Evolutionary conservation across 2,329 filamentous ascomycete species (phyloP).

Genomic region (Blastomyces gilchristii): DNA sequence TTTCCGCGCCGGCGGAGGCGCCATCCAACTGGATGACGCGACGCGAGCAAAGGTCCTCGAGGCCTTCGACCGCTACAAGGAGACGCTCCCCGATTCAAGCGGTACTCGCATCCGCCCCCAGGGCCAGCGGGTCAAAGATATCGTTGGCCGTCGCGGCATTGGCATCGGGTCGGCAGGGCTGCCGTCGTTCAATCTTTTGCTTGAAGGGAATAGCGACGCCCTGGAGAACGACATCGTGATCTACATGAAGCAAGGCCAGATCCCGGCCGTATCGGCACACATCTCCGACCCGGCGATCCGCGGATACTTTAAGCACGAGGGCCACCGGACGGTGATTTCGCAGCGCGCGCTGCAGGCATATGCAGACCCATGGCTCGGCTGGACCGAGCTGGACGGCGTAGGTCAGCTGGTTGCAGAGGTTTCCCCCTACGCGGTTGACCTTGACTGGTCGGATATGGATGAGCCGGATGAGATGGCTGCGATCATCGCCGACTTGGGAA

Average conservation of each 20-base stretch:
- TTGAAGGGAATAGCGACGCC: slow-evolving; percentile 16
- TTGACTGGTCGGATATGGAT: slow-evolving; percentile 18
- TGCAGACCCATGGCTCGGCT: slow-evolving; percentile 17
- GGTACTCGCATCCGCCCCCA: neutral
- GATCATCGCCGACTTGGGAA: slow-evolving; percentile 14
- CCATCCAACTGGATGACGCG: slow-evolving; percentile 11
- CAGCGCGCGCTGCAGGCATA: slow-evolving; percentile 17
- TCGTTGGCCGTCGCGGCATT: slow-evolving; percentile 16
- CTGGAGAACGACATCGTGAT: slow-evolving; percentile 17
- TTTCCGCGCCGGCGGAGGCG: slow-evolving; percentile 13
- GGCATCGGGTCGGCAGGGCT: slow-evolving; percentile 16
- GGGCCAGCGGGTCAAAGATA: slow-evolving; percentile 12
- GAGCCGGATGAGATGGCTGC: slow-evolving; percentile 13
- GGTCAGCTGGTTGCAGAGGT: slow-evolving; percentile 18
- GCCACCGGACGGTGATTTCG: slow-evolving; percentile 17
- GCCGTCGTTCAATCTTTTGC: slow-evolving; percentile 16
- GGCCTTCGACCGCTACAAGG: slow-evolving; percentile 12
- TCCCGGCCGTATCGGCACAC: slow-evolving; percentile 12
- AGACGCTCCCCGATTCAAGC: slow-evolving; percentile 10
- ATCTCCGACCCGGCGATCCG: slow-evolving; percentile 11
- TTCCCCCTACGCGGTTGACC: slow-evolving; percentile 17
- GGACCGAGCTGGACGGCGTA: slow-evolving; percentile 17
- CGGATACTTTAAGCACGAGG: slow-evolving; percentile 15
- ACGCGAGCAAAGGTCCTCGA: slow-evolving; percentile 12
- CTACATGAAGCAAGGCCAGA: slow-evolving; percentile 15